A percentile compares a stretch with the other conserved stretches of the same genome.
Conservation (phyloP, 345 rosid genomes). For the Odontarrhena argentea region DNA sequence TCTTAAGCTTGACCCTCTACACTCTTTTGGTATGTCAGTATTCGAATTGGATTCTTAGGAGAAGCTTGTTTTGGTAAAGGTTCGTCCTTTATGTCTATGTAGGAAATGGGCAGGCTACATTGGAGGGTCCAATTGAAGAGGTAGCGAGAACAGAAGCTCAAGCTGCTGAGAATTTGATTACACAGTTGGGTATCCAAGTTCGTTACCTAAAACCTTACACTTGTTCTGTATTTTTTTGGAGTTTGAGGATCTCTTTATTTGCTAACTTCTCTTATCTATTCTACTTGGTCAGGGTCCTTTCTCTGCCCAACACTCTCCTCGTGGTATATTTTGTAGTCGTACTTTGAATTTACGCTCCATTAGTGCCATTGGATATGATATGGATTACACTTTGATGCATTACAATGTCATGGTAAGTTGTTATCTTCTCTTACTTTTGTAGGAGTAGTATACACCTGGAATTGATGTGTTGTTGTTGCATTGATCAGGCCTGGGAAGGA, state of each 20-base stretch:
- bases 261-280: no score
- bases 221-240: neutral
- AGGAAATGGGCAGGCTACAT: conserved; percentile 64
- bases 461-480: conserved; percentile 13
- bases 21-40: conserved; percentile 39
- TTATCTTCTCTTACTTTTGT: conserved; percentile 2
- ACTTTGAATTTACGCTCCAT: conserved; percentile 92
- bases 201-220: conserved; percentile 34
- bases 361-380: conserved; percentile 96
- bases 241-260: neutral
- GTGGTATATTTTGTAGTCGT: conserved; percentile 94
- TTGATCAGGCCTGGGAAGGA: conserved; percentile 95
- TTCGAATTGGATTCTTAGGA: neutral
- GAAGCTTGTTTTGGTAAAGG: no score
- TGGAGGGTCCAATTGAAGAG: conserved; percentile 92
- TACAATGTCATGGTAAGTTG: conserved; percentile 79
- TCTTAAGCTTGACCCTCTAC: conserved; percentile 66
- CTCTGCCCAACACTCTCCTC: conserved; percentile 75
- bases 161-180: conserved; percentile 71
- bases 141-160: conserved; percentile 76
- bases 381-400: conserved; percentile 97
- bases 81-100: neutral
- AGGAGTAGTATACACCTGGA: no score
- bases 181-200: conserved; percentile 78
- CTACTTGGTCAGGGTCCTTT: conserved; percentile 62